Conservation (phyloP, 371 early-diverging fungal species). For the Batrachochytrium dendrobatidis region DNA sequence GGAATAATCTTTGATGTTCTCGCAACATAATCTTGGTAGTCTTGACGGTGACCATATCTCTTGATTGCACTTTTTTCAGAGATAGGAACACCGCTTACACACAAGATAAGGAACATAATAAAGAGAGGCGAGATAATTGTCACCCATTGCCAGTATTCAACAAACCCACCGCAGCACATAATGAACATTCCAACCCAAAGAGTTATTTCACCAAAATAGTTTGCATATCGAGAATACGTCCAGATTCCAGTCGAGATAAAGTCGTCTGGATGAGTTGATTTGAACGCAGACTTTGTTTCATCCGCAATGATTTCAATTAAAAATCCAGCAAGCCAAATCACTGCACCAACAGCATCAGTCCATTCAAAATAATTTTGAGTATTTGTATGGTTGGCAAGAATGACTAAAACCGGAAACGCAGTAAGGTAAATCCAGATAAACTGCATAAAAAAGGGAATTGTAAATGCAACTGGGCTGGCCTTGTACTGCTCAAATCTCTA, state of each 20-base stretch:
- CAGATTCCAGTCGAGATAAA: slow-evolving; percentile 37
- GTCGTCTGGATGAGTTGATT: slow-evolving; percentile 20
- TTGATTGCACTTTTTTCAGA: slow-evolving; percentile 24
- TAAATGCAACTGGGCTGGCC: slow-evolving; percentile 22
- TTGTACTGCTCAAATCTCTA: slow-evolving; percentile 35
- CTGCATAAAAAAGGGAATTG: slow-evolving; percentile 31
- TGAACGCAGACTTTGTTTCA: slow-evolving; percentile 29
- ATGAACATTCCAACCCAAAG: slow-evolving; percentile 43
- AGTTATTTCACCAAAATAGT: slow-evolving; percentile 42
- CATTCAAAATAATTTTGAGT: slow-evolving; percentile 20
- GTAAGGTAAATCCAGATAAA: slow-evolving; percentile 39
- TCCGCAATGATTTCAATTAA: slow-evolving; percentile 36
- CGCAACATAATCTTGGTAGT: slow-evolving; percentile 31
- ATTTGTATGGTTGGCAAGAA: slow-evolving; percentile 24
- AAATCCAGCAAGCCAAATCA: slow-evolving; percentile 36
- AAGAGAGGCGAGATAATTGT: slow-evolving; percentile 27
- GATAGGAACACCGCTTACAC: slow-evolving; percentile 29
- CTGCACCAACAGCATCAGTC: slow-evolving; percentile 33
- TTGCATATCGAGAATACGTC: slow-evolving; percentile 37
- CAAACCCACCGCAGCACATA: slow-evolving; percentile 33
- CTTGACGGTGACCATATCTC: slow-evolving; percentile 21
- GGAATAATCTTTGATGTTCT: slow-evolving; percentile 31
- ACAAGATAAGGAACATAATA: slow-evolving; percentile 30
- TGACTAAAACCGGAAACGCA: slow-evolving; percentile 28
- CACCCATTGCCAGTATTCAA: slow-evolving; percentile 26